These are phyloP conservation scores for Gentiana macrophylla DNA, from an alignment of 257 asterid species.

Conservation along the genomic window DNA sequence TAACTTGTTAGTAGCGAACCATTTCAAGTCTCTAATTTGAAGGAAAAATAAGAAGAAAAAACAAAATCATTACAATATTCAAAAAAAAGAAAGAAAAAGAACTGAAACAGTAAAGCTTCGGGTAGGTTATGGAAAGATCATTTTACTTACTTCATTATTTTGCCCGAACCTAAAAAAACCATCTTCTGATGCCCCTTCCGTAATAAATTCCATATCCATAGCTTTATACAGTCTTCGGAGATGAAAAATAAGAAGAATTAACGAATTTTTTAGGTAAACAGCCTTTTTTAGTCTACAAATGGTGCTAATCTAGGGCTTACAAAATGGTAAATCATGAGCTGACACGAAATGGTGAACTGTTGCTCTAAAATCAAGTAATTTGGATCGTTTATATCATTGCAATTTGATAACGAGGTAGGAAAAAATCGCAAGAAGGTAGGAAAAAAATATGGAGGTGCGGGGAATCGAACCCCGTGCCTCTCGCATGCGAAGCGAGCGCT, in stretches of 20 bases:
- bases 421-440: not conserved
- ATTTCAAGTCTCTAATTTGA: not conserved
- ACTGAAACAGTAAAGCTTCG: not conserved
- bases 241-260: not conserved
- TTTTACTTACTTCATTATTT: conserved; percentile 37
- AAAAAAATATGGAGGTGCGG: conserved; percentile 64
- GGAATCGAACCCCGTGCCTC: conserved; percentile 99
- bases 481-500: conserved; percentile 99
- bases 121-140: not conserved
- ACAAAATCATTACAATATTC: not conserved
- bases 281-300: too few species aligned
- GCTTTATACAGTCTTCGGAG: conserved; percentile 26
- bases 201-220: conserved; percentile 72
- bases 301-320: too few species aligned
- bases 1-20: too few species aligned
- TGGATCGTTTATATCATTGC: too few species aligned
- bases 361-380: too few species aligned
- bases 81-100: not conserved
- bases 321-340: too few species aligned
- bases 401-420: too few species aligned
- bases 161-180: conserved; percentile 49
- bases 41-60: not conserved
- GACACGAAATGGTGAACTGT: too few species aligned
- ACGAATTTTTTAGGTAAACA: not conserved
- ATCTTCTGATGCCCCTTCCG: conserved; percentile 52